Conservation (phyloP, 306 rosid species). For the Alnus glutinosa region DNA sequence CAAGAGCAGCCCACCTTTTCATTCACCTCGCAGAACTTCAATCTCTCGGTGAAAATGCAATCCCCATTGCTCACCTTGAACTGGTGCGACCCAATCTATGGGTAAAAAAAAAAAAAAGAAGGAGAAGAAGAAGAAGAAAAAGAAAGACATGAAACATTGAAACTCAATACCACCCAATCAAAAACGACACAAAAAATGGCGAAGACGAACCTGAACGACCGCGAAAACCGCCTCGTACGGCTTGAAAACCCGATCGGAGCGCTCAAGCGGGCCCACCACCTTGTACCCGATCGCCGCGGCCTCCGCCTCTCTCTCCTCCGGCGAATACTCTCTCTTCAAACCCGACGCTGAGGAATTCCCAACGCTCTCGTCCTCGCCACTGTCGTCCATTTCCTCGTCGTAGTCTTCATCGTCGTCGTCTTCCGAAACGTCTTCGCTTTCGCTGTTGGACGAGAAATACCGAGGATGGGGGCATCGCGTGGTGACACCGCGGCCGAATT, state of each 20-base stretch:
- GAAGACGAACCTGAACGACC: constrained; percentile 67
- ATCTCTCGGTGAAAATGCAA: constrained; percentile 77
- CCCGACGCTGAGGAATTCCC: constrained; percentile 33
- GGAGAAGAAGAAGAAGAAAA: neutral
- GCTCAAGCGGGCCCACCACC: constrained; percentile 63
- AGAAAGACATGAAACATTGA: neutral
- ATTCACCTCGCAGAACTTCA: constrained; percentile 89
- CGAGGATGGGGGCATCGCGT: constrained; percentile 31
- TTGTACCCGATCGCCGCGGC: constrained; percentile 70
- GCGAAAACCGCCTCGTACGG: constrained; percentile 78
- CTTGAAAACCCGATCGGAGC: constrained; percentile 58
- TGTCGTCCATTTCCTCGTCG: constrained; percentile 35
- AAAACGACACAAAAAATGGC: neutral
- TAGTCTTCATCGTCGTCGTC: constrained; percentile 34
- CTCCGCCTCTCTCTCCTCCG: constrained; percentile 80
- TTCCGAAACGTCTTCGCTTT: constrained; percentile 27
- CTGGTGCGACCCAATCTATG: constrained; percentile 89
- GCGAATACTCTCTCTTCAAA: constrained; percentile 50
- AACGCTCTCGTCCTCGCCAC: constrained; percentile 39
- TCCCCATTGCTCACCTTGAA: constrained; percentile 90
- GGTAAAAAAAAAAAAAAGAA: neutral
- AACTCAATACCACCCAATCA: constrained; percentile 8
- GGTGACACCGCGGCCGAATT: constrained; percentile 25
- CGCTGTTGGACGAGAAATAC: constrained; percentile 52
- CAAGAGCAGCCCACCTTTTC: constrained; percentile 63